Conservation (phyloP, 495 filamentous ascomycete genomes). For the Xylaria scruposa region DNA sequence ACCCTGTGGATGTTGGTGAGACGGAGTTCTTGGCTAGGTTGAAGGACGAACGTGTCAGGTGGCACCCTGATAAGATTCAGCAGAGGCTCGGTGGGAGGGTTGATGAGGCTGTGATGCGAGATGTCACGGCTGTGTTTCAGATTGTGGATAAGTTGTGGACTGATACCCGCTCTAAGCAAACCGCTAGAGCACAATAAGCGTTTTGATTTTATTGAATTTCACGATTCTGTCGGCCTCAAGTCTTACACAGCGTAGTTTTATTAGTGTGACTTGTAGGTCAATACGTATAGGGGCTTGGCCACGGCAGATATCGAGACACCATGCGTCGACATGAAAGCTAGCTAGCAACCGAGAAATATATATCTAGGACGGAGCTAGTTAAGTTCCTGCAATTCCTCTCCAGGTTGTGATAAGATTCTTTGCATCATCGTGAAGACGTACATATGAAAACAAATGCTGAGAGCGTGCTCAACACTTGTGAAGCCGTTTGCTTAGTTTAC, state of each 20-base stretch:
- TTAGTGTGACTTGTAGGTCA: neutral
- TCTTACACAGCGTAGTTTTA: neutral
- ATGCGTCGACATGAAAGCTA: too few relatives aligned
- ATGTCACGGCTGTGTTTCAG: conserved; percentile 91
- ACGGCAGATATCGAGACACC: too few relatives aligned
- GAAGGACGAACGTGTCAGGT: conserved; percentile 86
- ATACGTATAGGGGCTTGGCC: neutral
- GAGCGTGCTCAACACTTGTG: too few relatives aligned
- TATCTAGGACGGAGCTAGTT: too few relatives aligned
- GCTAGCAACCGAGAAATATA: too few relatives aligned
- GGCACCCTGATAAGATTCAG: conserved; percentile 99
- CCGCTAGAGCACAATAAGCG: conserved; percentile 28
- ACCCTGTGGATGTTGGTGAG: conserved; percentile 56
- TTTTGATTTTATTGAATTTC: conserved; percentile 7
- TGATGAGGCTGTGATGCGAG: conserved; percentile 69
- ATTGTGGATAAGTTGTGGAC: conserved; percentile 84
- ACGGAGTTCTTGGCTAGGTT: conserved; percentile 67
- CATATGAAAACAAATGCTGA: too few relatives aligned
- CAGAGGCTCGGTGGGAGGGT: conserved; percentile 79
- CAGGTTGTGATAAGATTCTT: too few relatives aligned
- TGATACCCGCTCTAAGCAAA: conserved; percentile 54
- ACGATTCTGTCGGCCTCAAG: neutral
- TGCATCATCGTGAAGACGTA: too few relatives aligned
- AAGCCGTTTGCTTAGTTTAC: too few relatives aligned
- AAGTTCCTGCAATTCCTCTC: too few relatives aligned